Percentiles rank a stretch among this genome's conserved stretches.
Conservation (phyloP, 2,329 filamentous ascomycete species). For the Xenoacremonium recifei region DNA sequence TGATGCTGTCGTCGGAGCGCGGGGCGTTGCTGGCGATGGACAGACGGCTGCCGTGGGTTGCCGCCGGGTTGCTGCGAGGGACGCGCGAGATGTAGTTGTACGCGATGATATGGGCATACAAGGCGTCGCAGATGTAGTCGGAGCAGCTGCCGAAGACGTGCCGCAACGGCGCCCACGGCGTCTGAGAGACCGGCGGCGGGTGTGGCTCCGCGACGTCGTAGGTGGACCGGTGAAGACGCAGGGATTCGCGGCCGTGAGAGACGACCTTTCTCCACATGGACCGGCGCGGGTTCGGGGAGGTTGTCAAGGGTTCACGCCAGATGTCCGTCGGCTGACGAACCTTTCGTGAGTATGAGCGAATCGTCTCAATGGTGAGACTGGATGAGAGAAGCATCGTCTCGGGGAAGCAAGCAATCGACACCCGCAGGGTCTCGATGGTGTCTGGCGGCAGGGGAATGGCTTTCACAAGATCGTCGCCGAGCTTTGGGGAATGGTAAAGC, state of each 20-base stretch:
- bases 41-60: neutral
- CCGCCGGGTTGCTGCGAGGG: conserved; percentile 18
- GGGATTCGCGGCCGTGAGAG: conserved; percentile 24
- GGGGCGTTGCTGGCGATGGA: conserved; percentile 6
- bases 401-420: conserved; percentile 56
- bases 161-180: conserved; percentile 45
- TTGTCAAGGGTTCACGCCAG: conserved; percentile 17
- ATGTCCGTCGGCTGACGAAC: conserved; percentile 40
- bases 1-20: conserved; percentile 22
- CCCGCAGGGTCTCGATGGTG: conserved; percentile 51
- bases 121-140: conserved; percentile 55
- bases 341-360: conserved; percentile 55
- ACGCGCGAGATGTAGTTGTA: conserved; percentile 55
- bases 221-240: conserved; percentile 16
- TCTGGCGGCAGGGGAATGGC: conserved; percentile 51
- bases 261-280: conserved; percentile 38
- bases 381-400: conserved; percentile 58
- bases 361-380: conserved; percentile 56
- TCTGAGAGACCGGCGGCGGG: conserved; percentile 19
- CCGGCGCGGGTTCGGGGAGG: conserved; percentile 16
- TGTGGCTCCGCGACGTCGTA: conserved; percentile 9
- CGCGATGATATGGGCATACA: conserved; percentile 58
- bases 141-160: conserved; percentile 52
- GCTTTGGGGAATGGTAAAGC: conserved; percentile 27
- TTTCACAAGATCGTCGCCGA: conserved; percentile 35